Evolutionary conservation across 108 stramenopile genomes (phyloP).

Genomic region (Skeletonema tropicum): DNA sequence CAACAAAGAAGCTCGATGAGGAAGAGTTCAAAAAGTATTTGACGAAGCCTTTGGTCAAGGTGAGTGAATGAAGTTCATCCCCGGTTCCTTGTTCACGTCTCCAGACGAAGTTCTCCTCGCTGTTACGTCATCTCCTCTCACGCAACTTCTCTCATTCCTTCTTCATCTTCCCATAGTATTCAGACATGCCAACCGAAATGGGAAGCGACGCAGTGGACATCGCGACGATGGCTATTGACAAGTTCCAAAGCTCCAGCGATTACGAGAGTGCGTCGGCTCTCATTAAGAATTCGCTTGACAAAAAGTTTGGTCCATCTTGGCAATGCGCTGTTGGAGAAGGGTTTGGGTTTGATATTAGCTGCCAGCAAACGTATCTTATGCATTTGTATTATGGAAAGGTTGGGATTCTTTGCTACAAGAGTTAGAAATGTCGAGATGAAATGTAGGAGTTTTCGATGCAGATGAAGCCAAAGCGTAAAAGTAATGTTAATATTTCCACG

Average conservation of each 20-base stretch:
- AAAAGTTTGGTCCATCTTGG: constrained; percentile 88
- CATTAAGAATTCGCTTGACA: constrained; percentile 85
- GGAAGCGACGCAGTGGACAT: constrained; percentile 81
- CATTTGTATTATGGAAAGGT: constrained; percentile 67
- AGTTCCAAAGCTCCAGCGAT: constrained; percentile 67
- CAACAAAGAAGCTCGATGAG: constrained; percentile 29
- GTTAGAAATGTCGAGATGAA: constrained; percentile 22
- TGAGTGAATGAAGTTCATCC: constrained; percentile 12
- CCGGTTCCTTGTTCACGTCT: too few relatives aligned
- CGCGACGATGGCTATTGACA: constrained; percentile 83
- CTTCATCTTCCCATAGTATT: constrained; percentile 64
- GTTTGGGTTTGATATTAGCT: constrained; percentile 69
- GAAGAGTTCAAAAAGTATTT: constrained; percentile 54
- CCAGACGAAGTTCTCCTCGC: not conserved
- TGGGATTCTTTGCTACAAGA: constrained; percentile 70
- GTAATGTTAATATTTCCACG: too few relatives aligned
- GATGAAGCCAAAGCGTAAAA: too few relatives aligned
- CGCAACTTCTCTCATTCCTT: not conserved
- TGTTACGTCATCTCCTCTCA: not conserved
- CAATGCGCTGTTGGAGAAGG: constrained; percentile 80
- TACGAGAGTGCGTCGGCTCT: constrained; percentile 71
- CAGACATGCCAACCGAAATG: constrained; percentile 87
- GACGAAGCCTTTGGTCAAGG: constrained; percentile 56
- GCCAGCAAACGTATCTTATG: constrained; percentile 63
- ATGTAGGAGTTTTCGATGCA: too few relatives aligned